These are phyloP conservation scores for Kurtzmaniella quercitrusa DNA, from an alignment of 1,139 yeast species.

Conservation along the genomic window DNA sequence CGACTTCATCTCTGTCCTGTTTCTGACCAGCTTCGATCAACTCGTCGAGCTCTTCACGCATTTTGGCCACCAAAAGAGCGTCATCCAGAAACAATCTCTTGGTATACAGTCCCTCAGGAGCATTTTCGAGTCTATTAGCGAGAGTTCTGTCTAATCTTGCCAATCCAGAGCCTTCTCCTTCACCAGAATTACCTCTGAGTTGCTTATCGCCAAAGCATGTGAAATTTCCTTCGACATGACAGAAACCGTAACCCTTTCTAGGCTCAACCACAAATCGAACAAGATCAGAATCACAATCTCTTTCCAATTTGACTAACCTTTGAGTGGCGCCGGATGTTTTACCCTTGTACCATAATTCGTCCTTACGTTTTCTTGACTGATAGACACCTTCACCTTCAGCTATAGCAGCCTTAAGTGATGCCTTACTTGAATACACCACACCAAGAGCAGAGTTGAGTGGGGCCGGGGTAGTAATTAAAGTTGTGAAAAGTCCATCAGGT, in stretches of 20 bases:
- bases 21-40: slow-evolving; percentile 74
- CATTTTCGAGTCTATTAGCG: slow-evolving; percentile 46
- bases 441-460: slow-evolving; percentile 64
- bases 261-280: slow-evolving; percentile 83
- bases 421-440: slow-evolving; percentile 82
- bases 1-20: slow-evolving; percentile 50
- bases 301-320: slow-evolving; percentile 55
- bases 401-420: slow-evolving; percentile 78
- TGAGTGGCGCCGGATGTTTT: slow-evolving; percentile 95
- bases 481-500: slow-evolving; percentile 78
- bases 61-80: slow-evolving; percentile 72
- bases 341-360: slow-evolving; percentile 91
- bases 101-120: slow-evolving; percentile 93
- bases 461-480: slow-evolving; percentile 71
- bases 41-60: slow-evolving; percentile 95
- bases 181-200: slow-evolving; percentile 20
- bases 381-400: slow-evolving; percentile 85
- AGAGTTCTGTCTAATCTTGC: slow-evolving; percentile 65
- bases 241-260: slow-evolving; percentile 74
- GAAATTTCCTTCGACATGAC: slow-evolving; percentile 70
- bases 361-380: slow-evolving; percentile 82
- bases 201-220: slow-evolving; percentile 67
- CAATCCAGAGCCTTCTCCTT: slow-evolving; percentile 59
- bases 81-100: slow-evolving; percentile 80
- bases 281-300: slow-evolving; percentile 93